phyloP scores from a whole-genome alignment of 768 basidiomycete species.

The Lactarius psammicola region DNA sequence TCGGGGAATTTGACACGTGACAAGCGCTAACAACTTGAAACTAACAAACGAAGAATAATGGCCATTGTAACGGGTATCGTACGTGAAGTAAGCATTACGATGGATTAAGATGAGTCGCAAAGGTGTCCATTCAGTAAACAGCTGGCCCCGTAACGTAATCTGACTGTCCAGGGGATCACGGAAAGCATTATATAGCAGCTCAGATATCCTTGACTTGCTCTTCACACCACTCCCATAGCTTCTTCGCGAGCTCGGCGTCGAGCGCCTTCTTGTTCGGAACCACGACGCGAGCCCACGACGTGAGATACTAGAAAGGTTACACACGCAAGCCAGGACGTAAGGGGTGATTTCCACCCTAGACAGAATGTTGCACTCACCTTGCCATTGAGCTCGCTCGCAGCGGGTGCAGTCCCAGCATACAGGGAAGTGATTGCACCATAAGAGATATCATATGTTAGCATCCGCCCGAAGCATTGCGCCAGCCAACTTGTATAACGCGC shows the following conservation, averaged over 20 bases:
- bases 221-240: conserved; percentile 36
- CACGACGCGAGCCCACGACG: conserved; percentile 33
- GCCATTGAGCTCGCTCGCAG: conserved; percentile 18
- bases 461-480: not conserved
- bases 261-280: conserved; percentile 21
- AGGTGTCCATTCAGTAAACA: not conserved
- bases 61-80: too few relatives aligned
- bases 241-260: conserved; percentile 28
- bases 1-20: not conserved
- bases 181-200: not conserved
- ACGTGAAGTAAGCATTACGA: too few relatives aligned
- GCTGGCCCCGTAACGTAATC: not conserved
- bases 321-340: not conserved
- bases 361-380: conserved; percentile 16
- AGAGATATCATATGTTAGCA: conserved; percentile 7
- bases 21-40: too few relatives aligned
- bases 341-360: not conserved
- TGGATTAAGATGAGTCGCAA: not conserved
- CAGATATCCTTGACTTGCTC: conserved; percentile 31
- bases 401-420: conserved; percentile 25
- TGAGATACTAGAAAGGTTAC: conserved; percentile 29
- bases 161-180: not conserved
- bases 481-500: conserved; percentile 3
- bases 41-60: too few relatives aligned
- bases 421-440: conserved; percentile 24